These are phyloP conservation scores for Paraphoma chrysanthemicola DNA, from an alignment of 2,329 filamentous ascomycete species.

Conservation along the genomic window DNA sequence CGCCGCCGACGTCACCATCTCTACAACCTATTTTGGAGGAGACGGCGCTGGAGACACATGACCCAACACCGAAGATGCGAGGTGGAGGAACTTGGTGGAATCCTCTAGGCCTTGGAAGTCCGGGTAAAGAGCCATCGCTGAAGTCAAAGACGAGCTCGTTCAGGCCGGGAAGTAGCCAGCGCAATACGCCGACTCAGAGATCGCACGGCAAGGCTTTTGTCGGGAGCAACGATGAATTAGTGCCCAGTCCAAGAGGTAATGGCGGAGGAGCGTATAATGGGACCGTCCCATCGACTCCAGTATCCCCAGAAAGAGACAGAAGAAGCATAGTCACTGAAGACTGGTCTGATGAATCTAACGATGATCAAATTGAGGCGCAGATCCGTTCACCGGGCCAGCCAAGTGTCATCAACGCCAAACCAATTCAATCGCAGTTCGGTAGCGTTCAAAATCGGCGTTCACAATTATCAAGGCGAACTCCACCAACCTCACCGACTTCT, in stretches of 20 bases:
- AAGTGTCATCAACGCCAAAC: background rate
- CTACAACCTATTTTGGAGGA: background rate
- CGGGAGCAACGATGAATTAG: background rate
- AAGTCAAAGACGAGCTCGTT: background rate
- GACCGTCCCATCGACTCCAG: background rate
- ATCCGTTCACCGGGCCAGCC: background rate
- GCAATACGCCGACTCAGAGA: background rate
- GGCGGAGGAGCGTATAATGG: background rate
- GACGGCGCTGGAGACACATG: background rate
- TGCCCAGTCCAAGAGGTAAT: background rate
- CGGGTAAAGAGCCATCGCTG: background rate
- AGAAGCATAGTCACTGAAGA: background rate
- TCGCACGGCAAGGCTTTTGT: background rate
- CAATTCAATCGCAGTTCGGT: background rate
- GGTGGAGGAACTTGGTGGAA: conserved; percentile 4
- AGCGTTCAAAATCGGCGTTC: background rate
- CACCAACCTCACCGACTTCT: background rate
- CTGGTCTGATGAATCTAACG: background rate
- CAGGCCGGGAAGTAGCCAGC: background rate
- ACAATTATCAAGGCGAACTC: background rate
- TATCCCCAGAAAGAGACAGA: background rate
- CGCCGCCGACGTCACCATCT: background rate
- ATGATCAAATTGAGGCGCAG: background rate
- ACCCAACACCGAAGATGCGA: background rate
- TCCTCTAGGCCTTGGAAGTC: background rate